These are phyloP conservation scores for Talaromyces amestolkiae DNA, from an alignment of 2,329 filamentous ascomycete species.

Conservation along the genomic window DNA sequence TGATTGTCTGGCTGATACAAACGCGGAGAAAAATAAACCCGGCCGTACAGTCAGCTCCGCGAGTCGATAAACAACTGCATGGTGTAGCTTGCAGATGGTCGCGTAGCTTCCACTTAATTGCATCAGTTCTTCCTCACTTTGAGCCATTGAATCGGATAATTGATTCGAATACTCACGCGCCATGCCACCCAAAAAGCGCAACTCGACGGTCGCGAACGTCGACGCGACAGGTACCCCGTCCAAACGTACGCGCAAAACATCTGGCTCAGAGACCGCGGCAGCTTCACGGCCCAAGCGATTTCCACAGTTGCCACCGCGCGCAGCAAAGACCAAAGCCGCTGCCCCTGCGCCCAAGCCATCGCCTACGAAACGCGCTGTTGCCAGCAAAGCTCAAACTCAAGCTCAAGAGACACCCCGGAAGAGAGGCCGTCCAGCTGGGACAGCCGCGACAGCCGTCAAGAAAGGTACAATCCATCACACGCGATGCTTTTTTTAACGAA, in stretches of 20 bases:
- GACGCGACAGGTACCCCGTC: constrained; percentile 24
- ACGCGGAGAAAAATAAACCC: not conserved
- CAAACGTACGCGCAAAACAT: constrained; percentile 26
- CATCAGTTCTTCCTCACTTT: not conserved
- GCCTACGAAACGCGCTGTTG: constrained; percentile 4
- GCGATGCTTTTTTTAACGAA: not conserved
- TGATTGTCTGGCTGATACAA: not conserved
- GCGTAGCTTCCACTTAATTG: not conserved
- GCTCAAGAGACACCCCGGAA: constrained; percentile 14
- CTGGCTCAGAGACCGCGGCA: constrained; percentile 16
- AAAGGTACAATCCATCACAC: constrained; percentile 12
- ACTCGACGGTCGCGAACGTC: constrained; percentile 25
- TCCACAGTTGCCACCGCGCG: constrained; percentile 12
- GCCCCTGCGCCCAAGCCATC: not conserved
- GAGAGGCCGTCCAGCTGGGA: constrained; percentile 17
- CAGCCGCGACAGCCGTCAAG: constrained; percentile 1
- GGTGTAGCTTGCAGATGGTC: not conserved
- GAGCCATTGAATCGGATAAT: not conserved
- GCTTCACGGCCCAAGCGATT: constrained; percentile 14
- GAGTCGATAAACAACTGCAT: not conserved
- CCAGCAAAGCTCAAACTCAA: not conserved
- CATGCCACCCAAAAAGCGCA: constrained; percentile 30
- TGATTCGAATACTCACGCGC: not conserved
- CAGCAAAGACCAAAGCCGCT: constrained; percentile 15
- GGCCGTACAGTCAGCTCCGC: not conserved